phyloP scores from a whole-genome alignment of 805 yeast genomes.

The Novakomyces olei region DNA sequence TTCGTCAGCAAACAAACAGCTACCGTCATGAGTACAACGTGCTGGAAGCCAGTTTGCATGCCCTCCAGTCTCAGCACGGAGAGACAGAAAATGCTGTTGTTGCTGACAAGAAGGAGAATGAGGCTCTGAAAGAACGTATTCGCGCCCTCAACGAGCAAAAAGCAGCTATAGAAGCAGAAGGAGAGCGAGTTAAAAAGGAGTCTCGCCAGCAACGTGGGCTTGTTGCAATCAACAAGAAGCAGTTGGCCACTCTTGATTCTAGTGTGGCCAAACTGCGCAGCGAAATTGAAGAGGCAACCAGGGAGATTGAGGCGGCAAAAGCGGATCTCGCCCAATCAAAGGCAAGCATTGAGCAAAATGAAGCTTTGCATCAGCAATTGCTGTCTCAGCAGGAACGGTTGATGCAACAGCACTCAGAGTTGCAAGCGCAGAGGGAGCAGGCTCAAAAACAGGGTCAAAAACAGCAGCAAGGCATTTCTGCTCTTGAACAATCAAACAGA shows the following conservation, averaged over 20 bases:
- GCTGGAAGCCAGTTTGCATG: constrained; percentile 57
- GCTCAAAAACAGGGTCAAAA: no score
- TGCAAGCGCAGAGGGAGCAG: no score
- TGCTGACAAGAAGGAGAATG: constrained; percentile 45
- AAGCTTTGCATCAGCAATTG: no score
- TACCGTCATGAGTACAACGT: constrained; percentile 50
- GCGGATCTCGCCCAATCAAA: no score
- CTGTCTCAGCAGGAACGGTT: no score
- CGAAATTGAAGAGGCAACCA: no score
- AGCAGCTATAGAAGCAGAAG: no score
- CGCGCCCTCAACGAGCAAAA: constrained; percentile 38
- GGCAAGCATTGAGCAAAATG: no score
- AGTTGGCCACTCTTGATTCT: constrained; percentile 45
- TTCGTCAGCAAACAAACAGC: constrained; percentile 44
- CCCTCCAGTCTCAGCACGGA: constrained; percentile 41
- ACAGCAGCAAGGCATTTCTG: no score
- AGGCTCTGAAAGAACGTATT: constrained; percentile 43
- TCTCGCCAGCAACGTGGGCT: constrained; percentile 41
- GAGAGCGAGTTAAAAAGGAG: constrained; percentile 31
- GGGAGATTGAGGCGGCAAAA: no score
- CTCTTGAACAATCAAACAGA: no score
- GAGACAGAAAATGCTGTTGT: constrained; percentile 38
- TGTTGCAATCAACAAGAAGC: constrained; percentile 43
- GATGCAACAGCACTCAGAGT: no score
- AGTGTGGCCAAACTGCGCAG: constrained; percentile 1